Evolutionary conservation across 768 basidiomycete species (phyloP), one percentile per base, ranked within the genome.

Genomic region (Mycena vitilis): DNA sequence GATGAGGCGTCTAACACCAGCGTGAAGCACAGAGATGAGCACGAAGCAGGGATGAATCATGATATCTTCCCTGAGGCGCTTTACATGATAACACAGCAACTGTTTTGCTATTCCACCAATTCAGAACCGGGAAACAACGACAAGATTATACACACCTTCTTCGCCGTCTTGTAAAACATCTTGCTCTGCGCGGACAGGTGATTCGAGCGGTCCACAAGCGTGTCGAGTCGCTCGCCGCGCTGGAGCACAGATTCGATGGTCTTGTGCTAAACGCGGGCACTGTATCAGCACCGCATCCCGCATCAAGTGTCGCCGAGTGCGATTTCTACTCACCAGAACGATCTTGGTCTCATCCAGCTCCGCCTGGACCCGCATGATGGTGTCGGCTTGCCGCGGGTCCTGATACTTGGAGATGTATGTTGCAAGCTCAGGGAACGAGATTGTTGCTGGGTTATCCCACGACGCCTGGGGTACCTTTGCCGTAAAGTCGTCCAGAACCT

Each of bases 321-420:
- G 23, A 22, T 38, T 16, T 25, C 18, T 36, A 84, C 93, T 67
- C 74, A 97, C 96, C 79, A 99, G 82, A 53, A 99, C 89, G 73
- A 99, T 97, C 91, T 99, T 99, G 4, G 98, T 99, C 83, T 99
- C 98, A 78, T 99, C 98, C 60, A 99, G 81, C 78, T 99, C 98
- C 76, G 95, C 93, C 79, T 99, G 98, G 15, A 99, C 98, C 71
- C 91, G 88, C 96, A 99, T 97, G 76, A 99, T 98, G 22, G 94
- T 92, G 82, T 99, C 97, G 8, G 97, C 97, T 81, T 98, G 95
- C 71, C 90, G 87, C 12, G 97, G 97, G 80, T 99, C 97, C 81
- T 99, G 97, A 78, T 98, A 99, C 81, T 95, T 97, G 77, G 88
- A 83, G 49, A 98, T 80, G 78, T 95, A 98, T 7, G 83, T 85